Evolutionary conservation across 163 green algal species (phyloP), one percentile per base, ranked within the genome.

Genomic region (Botryococcus braunii): DNA sequence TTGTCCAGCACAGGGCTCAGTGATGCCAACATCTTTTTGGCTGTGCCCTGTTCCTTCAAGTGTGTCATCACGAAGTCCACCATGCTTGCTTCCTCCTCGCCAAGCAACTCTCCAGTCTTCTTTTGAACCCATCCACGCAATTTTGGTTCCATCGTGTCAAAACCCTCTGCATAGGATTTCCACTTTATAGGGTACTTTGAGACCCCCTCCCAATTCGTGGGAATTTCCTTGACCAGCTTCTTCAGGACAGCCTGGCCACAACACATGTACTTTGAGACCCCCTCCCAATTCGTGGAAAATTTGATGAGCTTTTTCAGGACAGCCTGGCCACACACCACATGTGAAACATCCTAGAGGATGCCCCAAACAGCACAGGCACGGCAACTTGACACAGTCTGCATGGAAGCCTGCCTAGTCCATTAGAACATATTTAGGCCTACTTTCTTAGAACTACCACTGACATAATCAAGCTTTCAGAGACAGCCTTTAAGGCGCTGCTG

Each of bases 101-200:
- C 92, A 66, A 97, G 74, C 61, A 96, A 79, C 78, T 93, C 83
- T 23, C 56, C 49, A 29, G 92, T 82, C 74, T 95, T 95, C 67
- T 83, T 87, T n/a, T 57, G 63, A 55, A 96, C 85, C 88, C 90
- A 70, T 1, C 27, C 21, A 3, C 21, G 41, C 17, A 84, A 59
- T 43, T 77, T 76, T 27, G 69, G 50, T 5, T 50, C 41, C 23
- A 82, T 62, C 23, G 61, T 48, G 1, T 48, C 21, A 2, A 59
- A 48, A 21, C 62, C 74, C 3, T 32, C 50, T 34, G 84, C 79
- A 56, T 82, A 77, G 25, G 75, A 37, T 3, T 72, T 68, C 91
- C 91, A 97, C 48, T 91, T 83, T 39, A 97, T 82, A 4, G 62
- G 8, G 46, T 86, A 87, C 3, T 63, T 71, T 71, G 87, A 87